A percentile compares a stretch with the other conserved stretches of the same genome.
Conservation (phyloP, 306 rosid species). For the Luffa acutangula region DNA sequence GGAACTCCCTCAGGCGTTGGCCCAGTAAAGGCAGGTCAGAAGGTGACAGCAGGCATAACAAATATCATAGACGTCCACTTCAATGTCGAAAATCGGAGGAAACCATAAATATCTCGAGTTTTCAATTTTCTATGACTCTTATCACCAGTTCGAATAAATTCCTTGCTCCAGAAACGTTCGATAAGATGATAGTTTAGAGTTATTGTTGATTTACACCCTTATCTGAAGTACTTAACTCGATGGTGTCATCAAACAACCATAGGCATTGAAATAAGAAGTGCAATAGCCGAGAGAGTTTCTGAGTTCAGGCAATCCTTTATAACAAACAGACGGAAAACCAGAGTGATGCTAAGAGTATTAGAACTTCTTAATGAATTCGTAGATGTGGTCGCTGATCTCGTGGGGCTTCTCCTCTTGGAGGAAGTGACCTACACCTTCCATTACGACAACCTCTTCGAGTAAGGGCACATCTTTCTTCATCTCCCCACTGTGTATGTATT, state of each 20-base stretch:
- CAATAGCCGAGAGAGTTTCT: not conserved
- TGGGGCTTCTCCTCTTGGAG: slow-evolving; percentile 46
- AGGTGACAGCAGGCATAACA: slow-evolving; percentile 78
- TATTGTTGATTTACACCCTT: not conserved
- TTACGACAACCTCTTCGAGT: slow-evolving; percentile 50
- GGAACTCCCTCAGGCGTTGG: slow-evolving; percentile 97
- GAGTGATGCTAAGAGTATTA: not conserved
- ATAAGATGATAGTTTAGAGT: not conserved
- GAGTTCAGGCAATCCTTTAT: not conserved
- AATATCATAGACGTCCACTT: slow-evolving; percentile 58
- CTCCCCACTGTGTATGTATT: slow-evolving; percentile 71
- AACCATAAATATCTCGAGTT: not conserved
- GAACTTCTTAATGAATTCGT: slow-evolving; percentile 43
- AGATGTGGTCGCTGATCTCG: slow-evolving; percentile 52
- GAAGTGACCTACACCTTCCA: slow-evolving; percentile 76
- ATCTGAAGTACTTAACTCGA: not conserved
- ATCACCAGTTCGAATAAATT: not conserved
- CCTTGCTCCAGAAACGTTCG: not conserved
- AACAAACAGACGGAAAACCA: not conserved
- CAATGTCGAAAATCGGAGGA: slow-evolving; percentile 48
- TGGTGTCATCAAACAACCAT: not conserved
- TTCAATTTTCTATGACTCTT: not conserved
- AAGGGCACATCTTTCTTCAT: slow-evolving; percentile 52
- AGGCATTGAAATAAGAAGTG: not conserved
- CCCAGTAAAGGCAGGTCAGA: slow-evolving; percentile 84